A percentile compares a stretch with the other conserved stretches of the same genome.
Evolutionary conservation across 176 grass and related monocot species (phyloP).

Genomic region (Poa annua): DNA sequence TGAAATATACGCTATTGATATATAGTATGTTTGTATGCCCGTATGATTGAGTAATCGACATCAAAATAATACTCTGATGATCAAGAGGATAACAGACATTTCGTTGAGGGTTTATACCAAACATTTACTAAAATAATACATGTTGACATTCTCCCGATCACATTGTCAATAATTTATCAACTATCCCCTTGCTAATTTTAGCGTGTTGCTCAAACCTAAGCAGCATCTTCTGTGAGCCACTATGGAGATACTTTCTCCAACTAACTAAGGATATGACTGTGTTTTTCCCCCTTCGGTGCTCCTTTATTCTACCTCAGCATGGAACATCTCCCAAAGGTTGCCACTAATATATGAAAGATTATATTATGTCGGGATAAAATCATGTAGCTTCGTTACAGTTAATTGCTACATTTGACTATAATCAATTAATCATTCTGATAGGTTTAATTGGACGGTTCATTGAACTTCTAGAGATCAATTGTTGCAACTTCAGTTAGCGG

Average conservation of each 20-base stretch:
- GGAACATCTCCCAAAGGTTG: background rate
- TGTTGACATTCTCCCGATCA: slow-evolving; percentile 27
- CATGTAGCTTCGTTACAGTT: background rate
- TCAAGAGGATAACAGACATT: slow-evolving; percentile 25
- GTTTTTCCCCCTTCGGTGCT: background rate
- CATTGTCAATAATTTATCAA: background rate
- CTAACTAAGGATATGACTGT: background rate
- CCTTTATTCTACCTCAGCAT: slow-evolving; percentile 28
- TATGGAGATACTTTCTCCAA: background rate
- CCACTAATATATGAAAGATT: background rate
- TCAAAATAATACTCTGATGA: background rate
- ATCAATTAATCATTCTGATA: background rate
- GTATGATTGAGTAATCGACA: background rate
- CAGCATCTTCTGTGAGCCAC: background rate
- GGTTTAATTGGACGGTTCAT: background rate
- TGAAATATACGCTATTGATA: background rate
- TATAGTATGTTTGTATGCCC: too few species aligned
- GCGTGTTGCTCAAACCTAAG: slow-evolving; percentile 32
- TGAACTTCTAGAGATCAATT: background rate
- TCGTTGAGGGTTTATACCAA: slow-evolving; percentile 14
- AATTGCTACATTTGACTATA: background rate
- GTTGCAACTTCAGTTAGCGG: background rate
- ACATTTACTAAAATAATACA: slow-evolving; percentile 32
- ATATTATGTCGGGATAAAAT: background rate
- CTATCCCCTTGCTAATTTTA: slow-evolving; percentile 25